Base-by-base conservation (phyloP, 1,284 basidiomycete genomes). In the Somion occarium region DNA sequence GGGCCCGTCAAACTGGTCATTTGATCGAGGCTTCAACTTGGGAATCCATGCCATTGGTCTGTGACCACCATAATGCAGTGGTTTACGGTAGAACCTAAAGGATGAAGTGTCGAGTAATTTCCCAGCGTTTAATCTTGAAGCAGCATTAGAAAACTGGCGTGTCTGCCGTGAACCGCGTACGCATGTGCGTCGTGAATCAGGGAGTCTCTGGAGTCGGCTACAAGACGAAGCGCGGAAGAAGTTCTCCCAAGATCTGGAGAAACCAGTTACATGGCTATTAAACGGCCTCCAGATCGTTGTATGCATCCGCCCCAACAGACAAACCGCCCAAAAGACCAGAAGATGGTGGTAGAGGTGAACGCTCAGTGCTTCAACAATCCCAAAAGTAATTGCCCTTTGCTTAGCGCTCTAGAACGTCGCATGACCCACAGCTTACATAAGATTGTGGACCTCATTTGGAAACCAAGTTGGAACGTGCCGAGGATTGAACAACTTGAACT, bases 261-360 rank as follows among this genome's bases (percentile, higher is more conserved):
- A 53, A 60, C 64, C 62, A 61, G 64, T 71, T 76, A 78, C 76
- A 79, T 79, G 68, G 66, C 67, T 71, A 60, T 61, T 60, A 60
- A 56, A 60, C 58, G 62, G 54, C 50, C 54, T 64, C 59, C 64
- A 64, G 54, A 64, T 61, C 56, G 67, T 67, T 61, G 67, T 75
- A 76, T 76, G 69, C 78, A 80, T 80, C 65, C 76, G 75, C 75
- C 50, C 51, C 51, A 54, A 27, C 7, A 48, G 3, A 22, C 9
- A n/a, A n/a, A n/a, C n/a, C n/a, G n/a, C n/a, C n/a, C n/a, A n/a
- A n/a, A n/a, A n/a, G n/a, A n/a, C n/a, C n/a, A n/a, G n/a, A n/a
- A n/a, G n/a, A n/a, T n/a, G n/a, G n/a, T n/a, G n/a, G n/a, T n/a
- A n/a, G n/a, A n/a, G n/a, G n/a, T n/a, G n/a, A n/a, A n/a, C n/a